Base-by-base conservation (phyloP, 2,329 filamentous ascomycete genomes). In the Ilyonectria sp. region DNA sequence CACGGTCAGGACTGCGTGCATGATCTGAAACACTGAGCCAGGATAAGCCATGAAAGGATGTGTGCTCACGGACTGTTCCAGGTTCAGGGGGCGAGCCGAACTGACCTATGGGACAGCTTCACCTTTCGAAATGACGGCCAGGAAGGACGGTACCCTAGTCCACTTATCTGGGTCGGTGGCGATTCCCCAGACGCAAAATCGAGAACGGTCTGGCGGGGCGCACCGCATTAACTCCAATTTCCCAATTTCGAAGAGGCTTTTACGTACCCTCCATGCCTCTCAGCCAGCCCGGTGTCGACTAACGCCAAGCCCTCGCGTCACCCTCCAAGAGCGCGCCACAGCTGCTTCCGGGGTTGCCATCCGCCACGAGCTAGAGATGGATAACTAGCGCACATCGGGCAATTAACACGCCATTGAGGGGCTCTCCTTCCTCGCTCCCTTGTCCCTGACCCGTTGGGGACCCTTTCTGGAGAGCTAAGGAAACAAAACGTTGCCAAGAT, bases 101-200 rank as follows among this genome's bases (percentile, higher is more conserved):
- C 33, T 46, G 21, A n/a, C 60, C 52, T 56, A 56, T 56, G 44
- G 43, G 43, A 50, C 46, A 15, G 35, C 43, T 56, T 44, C 60
- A 56, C 50, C 26, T 43, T 37, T 55, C 40, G 52, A 56, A 56
- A 60, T 49, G 54, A 60, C 26, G 46, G 46, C 49, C 35, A 49
- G 26, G 33, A 55, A 37, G 56, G 46, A 56, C 44, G 31, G 9
- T 21, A 57, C 52, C 61, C 55, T 61, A 53, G 46, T 43, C 52
- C 37, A 53, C 57, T 52, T 52, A 43, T 57, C 63, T 56, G 47
- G 47, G 57, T n/a, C 44, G 44, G 53, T 46, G 56, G 47, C 61
- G 37, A 40, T 58, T 68, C 61, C 61, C 65, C 65, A 68, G 65
- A 65, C 61, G 52, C 47, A 55, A 58, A 53, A 65, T 65, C 61